Conservation (phyloP, 2,329 filamentous ascomycete genomes). For the Aspergillus glaucus region DNA sequence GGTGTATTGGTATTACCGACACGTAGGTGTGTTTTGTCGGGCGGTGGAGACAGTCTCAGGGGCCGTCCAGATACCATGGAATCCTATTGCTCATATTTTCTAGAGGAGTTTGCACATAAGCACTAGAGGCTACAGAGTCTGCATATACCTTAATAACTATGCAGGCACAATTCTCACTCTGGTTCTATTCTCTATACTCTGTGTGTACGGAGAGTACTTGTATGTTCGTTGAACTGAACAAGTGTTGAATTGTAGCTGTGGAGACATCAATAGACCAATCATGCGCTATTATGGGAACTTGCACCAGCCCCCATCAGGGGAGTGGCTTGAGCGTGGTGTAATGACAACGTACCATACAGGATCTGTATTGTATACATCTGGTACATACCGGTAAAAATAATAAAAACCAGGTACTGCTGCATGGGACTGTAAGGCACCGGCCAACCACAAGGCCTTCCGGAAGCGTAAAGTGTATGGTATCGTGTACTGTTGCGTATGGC, state of each 20-base stretch:
- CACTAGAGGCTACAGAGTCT: neutral
- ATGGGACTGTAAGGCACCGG: too few species aligned
- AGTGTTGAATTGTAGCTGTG: too few species aligned
- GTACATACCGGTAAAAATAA: too few species aligned
- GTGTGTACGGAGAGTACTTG: too few species aligned
- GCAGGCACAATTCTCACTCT: neutral
- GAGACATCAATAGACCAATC: neutral
- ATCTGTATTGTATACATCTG: too few species aligned
- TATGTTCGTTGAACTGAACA: too few species aligned
- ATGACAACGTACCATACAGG: neutral
- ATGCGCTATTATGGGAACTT: neutral
- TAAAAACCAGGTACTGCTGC: too few species aligned
- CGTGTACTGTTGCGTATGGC: neutral
- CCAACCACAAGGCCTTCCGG: too few species aligned
- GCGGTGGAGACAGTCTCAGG: constrained; percentile 26
- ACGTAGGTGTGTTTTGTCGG: constrained; percentile 7
- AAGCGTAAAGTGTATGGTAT: neutral
- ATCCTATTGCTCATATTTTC: neutral
- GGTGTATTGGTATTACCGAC: constrained; percentile 14
- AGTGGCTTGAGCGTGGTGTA: neutral
- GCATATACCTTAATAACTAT: neutral
- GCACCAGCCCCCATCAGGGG: neutral
- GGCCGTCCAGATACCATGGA: constrained; percentile 13
- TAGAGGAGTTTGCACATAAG: neutral
- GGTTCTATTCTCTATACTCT: too few species aligned